A percentile compares a stretch with the other conserved stretches of the same genome.
phyloP scores from a whole-genome alignment of 371 early-diverging fungal species.

The Phascolomyces articulosus region DNA sequence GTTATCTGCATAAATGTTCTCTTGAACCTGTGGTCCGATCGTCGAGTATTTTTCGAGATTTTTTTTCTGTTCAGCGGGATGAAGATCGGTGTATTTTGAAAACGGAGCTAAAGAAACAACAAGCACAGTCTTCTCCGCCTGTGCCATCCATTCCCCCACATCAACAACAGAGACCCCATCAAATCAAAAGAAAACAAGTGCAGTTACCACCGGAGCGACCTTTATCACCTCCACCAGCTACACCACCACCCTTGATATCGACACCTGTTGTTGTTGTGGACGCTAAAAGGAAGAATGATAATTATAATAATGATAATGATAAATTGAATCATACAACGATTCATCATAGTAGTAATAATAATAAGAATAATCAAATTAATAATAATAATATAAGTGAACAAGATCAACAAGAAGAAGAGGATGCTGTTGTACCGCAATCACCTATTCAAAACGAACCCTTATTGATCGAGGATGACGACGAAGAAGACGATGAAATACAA shows the following conservation, averaged over 20 bases:
- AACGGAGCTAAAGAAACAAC: not conserved
- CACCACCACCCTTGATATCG: not conserved
- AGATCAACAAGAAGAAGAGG: not conserved
- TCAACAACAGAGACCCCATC: not conserved
- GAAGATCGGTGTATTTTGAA: slow-evolving; percentile 34
- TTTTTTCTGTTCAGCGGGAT: slow-evolving; percentile 51
- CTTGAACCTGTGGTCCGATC: slow-evolving; percentile 30
- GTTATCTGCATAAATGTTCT: slow-evolving; percentile 42
- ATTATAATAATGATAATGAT: not conserved
- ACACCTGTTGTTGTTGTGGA: not conserved
- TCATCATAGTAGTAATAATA: no score
- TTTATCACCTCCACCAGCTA: not conserved
- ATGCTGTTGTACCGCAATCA: slow-evolving; percentile 10
- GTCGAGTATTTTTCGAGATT: slow-evolving; percentile 50
- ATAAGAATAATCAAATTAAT: no score
- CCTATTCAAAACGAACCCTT: not conserved
- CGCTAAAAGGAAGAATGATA: not conserved
- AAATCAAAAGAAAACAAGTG: not conserved
- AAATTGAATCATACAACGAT: no score
- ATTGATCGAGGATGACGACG: slow-evolving; percentile 15
- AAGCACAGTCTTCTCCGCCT: not conserved
- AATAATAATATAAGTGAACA: no score
- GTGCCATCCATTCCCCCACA: not conserved
- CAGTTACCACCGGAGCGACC: not conserved
- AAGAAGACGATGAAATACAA: slow-evolving; percentile 2